These are phyloP conservation scores for Backusella mclennaniae DNA, from an alignment of 192 early-diverging fungal genomes.

Conservation along the genomic window DNA sequence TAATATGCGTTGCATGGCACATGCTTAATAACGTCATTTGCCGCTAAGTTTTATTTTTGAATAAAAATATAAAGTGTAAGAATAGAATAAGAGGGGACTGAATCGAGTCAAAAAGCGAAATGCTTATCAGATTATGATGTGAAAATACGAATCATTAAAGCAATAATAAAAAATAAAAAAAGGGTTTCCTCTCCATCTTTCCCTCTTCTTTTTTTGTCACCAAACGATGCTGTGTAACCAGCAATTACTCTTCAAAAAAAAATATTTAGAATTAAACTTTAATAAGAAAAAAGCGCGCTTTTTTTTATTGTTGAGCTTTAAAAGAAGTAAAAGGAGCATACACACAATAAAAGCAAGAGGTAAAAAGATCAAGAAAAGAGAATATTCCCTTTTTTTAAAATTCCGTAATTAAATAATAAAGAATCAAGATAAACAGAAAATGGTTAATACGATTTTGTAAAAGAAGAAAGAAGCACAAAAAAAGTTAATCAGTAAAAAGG, in stretches of 20 bases:
- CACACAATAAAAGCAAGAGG: neutral
- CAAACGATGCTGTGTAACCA: neutral
- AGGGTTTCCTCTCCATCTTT: neutral
- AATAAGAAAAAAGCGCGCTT: neutral
- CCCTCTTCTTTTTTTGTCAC: neutral
- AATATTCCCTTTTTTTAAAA: neutral
- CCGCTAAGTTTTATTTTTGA: neutral
- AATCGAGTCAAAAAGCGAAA: neutral
- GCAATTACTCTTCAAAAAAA: neutral
- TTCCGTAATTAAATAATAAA: neutral
- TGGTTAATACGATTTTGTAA: neutral
- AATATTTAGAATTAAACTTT: neutral
- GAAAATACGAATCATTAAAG: neutral
- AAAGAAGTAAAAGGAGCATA: neutral
- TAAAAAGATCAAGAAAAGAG: neutral
- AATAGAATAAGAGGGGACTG: neutral
- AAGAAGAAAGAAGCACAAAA: neutral
- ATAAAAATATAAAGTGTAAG: neutral
- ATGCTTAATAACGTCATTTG: neutral
- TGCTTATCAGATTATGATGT: neutral
- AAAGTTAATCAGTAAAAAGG: constrained; percentile 3
- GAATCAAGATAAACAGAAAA: neutral
- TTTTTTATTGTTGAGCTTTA: neutral
- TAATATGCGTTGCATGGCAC: neutral
- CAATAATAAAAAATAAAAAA: neutral